Conservation (phyloP, 164 flowering plant genomes). For the Aristolochia californica region DNA sequence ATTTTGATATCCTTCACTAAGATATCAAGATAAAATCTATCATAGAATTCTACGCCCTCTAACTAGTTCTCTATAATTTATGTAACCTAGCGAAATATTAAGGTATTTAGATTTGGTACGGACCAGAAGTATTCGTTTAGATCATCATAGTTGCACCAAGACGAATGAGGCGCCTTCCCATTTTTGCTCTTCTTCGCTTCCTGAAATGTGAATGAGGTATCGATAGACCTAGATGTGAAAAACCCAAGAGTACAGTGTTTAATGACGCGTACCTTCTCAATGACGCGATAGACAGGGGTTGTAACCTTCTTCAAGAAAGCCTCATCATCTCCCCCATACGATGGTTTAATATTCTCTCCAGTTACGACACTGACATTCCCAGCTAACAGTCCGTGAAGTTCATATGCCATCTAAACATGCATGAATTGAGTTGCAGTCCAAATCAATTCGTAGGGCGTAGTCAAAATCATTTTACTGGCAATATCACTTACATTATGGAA, state of each 20-base stretch:
- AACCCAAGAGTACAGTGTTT: not conserved
- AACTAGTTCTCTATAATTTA: too few species aligned
- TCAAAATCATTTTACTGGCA: not conserved
- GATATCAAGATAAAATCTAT: too few species aligned
- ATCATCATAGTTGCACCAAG: slow-evolving; percentile 98
- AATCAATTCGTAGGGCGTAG: not conserved
- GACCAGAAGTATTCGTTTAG: slow-evolving; percentile 97
- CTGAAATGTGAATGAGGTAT: slow-evolving; percentile 23
- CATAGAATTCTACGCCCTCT: too few species aligned
- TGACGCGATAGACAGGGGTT: slow-evolving; percentile 84
- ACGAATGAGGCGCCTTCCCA: slow-evolving; percentile 75
- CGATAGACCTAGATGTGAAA: not conserved
- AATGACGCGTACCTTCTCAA: slow-evolving; percentile 52
- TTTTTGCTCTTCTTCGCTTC: slow-evolving; percentile 61
- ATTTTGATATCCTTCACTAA: slow-evolving; percentile 1
- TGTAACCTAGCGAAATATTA: too few species aligned
- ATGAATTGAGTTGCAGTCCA: not conserved
- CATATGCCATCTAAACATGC: slow-evolving; percentile 89
- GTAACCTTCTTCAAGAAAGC: slow-evolving; percentile 89
- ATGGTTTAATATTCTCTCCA: slow-evolving; percentile 93
- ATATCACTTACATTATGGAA: slow-evolving; percentile 74
- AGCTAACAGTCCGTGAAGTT: slow-evolving; percentile 90
- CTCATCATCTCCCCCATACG: slow-evolving; percentile 99
- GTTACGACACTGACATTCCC: slow-evolving; percentile 97
- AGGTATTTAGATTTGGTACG: slow-evolving; percentile 7